phyloP scores from a whole-genome alignment of 768 basidiomycete genomes.

The Rhizopogon vesiculosus region DNA sequence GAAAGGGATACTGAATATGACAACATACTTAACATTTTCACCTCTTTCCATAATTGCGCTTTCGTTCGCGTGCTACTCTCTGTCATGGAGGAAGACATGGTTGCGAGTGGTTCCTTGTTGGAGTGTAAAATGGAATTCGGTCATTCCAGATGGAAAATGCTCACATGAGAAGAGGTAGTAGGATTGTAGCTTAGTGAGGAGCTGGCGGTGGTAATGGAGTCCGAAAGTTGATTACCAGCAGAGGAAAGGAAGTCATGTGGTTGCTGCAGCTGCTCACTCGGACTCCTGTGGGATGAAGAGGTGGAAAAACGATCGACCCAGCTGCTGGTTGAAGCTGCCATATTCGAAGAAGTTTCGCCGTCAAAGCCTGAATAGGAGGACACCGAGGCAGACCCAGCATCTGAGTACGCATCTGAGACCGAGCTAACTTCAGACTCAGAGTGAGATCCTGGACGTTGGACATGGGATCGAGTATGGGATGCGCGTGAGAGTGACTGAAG shows the following conservation, averaged over 20 bases:
- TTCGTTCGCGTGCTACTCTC: constrained; percentile 46
- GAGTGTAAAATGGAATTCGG: not conserved
- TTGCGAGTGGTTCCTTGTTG: not conserved
- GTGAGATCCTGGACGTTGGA: constrained; percentile 20
- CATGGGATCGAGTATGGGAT: constrained; percentile 14
- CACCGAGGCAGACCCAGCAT: constrained; percentile 37
- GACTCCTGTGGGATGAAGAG: not conserved
- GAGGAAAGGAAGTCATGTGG: constrained; percentile 9
- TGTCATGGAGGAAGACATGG: constrained; percentile 2
- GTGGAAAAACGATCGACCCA: constrained; percentile 40
- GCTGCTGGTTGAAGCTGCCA: constrained; percentile 31
- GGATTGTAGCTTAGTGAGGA: constrained; percentile 27
- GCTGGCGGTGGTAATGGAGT: constrained; percentile 35
- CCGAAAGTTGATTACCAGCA: constrained; percentile 27
- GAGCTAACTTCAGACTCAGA: constrained; percentile 33
- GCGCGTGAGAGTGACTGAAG: constrained; percentile 42
- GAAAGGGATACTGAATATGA: not conserved
- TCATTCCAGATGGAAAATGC: not conserved
- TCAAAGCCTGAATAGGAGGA: constrained; percentile 35
- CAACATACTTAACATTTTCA: constrained; percentile 76
- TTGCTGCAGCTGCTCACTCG: constrained; percentile 4
- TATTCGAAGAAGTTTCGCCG: constrained; percentile 31
- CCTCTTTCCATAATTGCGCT: constrained; percentile 86
- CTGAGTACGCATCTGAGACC: constrained; percentile 38
- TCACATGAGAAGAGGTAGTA: not conserved